A percentile compares a stretch with the other conserved stretches of the same genome.
Evolutionary conservation across 2,329 filamentous ascomycete species (phyloP).

Genomic region (Apiospora phragmitis): DNA sequence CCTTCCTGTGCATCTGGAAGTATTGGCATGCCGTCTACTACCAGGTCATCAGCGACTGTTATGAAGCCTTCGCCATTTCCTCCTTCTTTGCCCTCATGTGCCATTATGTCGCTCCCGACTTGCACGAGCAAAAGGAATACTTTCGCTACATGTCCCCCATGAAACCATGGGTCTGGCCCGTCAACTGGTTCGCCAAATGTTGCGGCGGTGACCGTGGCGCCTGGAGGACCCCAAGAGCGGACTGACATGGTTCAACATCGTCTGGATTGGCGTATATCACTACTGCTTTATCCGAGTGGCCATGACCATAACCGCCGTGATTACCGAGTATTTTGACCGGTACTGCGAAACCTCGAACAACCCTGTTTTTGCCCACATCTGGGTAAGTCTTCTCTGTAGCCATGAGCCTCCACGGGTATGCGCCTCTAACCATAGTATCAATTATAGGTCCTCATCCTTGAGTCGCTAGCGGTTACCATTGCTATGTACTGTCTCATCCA

Average conservation of each 20-base stretch:
- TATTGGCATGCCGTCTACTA: constrained; percentile 82
- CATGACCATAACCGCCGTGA: constrained; percentile 77
- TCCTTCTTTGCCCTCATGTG: constrained; percentile 85
- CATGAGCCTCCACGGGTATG: constrained; percentile 15
- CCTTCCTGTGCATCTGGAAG: constrained; percentile 71
- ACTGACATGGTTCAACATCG: constrained; percentile 86
- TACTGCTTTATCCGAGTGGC: constrained; percentile 80
- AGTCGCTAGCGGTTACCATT: constrained; percentile 71
- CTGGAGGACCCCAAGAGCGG: constrained; percentile 75
- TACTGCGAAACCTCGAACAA: constrained; percentile 81
- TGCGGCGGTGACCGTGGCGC: constrained; percentile 68
- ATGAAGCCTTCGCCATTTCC: constrained; percentile 85
- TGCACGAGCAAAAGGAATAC: constrained; percentile 81
- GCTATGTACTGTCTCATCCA: constrained; percentile 90
- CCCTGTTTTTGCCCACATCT: constrained; percentile 80
- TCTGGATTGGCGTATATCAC: constrained; percentile 82
- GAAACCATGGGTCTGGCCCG: constrained; percentile 73
- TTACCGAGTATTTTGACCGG: constrained; percentile 65
- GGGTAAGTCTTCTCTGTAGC: constrained; percentile 53
- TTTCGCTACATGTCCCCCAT: constrained; percentile 68
- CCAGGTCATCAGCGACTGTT: constrained; percentile 78
- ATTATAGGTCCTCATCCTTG: constrained; percentile 63
- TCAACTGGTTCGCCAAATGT: constrained; percentile 70
- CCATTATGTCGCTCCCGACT: constrained; percentile 73
- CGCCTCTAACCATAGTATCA: constrained; percentile 9